Percentiles rank a stretch among this genome's conserved stretches.
Evolutionary conservation across 306 rosid species (phyloP).

Genomic region (Vigna unguiculata): DNA sequence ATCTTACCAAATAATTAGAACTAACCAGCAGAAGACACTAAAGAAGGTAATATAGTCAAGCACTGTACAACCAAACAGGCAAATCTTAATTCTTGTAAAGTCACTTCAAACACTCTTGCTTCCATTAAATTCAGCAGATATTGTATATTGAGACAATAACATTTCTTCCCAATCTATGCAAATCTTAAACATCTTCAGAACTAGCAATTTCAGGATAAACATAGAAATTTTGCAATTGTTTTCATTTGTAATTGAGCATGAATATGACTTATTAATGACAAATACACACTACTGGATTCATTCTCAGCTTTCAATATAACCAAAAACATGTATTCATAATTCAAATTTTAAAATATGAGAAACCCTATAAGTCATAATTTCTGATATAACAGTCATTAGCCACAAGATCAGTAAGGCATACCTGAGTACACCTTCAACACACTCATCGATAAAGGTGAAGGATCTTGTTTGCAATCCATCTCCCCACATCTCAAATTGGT

Average conservation of each 20-base stretch:
- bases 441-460: conserved; percentile 97
- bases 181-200: background rate
- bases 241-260: background rate
- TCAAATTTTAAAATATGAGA: conserved; percentile 21
- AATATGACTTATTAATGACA: no score
- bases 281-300: conserved; percentile 5
- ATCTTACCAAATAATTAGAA: conserved; percentile 24
- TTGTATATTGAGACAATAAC: conserved; percentile 20
- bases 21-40: background rate
- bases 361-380: conserved; percentile 2
- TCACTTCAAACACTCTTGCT: conserved; percentile 2
- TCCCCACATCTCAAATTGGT: conserved; percentile 99
- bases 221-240: conserved; percentile 19
- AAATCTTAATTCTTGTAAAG: conserved; percentile 16
- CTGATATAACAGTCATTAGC: background rate
- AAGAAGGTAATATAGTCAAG: conserved; percentile 4
- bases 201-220: conserved; percentile 28
- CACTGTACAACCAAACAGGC: background rate
- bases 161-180: conserved; percentile 14
- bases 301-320: conserved; percentile 4
- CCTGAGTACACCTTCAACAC: conserved; percentile 99
- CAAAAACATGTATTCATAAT: conserved; percentile 5
- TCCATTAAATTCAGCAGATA: conserved; percentile 8
- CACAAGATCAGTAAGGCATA: conserved; percentile 45
- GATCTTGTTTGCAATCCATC: conserved; percentile 98